A percentile compares a stretch with the other conserved stretches of the same genome.
These are phyloP conservation scores for Lithohypha guttulata DNA, from an alignment of 2,329 filamentous ascomycete genomes.

Conservation along the genomic window DNA sequence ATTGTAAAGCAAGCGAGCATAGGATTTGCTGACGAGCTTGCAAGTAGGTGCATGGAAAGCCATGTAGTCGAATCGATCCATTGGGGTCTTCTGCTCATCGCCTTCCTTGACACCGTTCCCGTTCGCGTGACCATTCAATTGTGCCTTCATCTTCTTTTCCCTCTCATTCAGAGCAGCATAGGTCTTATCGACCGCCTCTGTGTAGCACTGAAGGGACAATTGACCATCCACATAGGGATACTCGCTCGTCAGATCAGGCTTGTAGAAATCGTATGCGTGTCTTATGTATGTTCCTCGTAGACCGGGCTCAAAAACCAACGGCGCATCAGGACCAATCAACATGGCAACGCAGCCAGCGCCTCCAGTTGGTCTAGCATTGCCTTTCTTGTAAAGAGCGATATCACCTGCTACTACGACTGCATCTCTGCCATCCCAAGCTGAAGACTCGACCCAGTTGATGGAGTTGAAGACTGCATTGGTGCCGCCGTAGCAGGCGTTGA, in stretches of 20 bases:
- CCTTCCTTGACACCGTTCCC: slow-evolving; percentile 37
- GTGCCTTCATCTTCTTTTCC: slow-evolving; percentile 49
- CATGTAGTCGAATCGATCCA: slow-evolving; percentile 77
- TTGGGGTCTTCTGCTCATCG: slow-evolving; percentile 45
- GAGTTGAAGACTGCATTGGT: slow-evolving; percentile 77
- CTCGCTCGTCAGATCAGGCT: slow-evolving; percentile 77
- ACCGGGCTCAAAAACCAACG: slow-evolving; percentile 65
- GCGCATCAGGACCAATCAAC: slow-evolving; percentile 67
- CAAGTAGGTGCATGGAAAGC: slow-evolving; percentile 76
- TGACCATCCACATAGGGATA: slow-evolving; percentile 79
- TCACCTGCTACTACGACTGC: slow-evolving; percentile 71
- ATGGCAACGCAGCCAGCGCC: slow-evolving; percentile 70
- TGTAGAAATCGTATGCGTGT: slow-evolving; percentile 84
- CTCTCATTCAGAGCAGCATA: slow-evolving; percentile 72
- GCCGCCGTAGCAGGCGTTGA: slow-evolving; percentile 80
- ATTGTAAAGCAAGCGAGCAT: slow-evolving; percentile 73
- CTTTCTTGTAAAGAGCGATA: slow-evolving; percentile 78
- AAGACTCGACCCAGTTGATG: slow-evolving; percentile 78
- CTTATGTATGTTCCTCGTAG: slow-evolving; percentile 71
- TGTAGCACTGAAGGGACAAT: slow-evolving; percentile 74
- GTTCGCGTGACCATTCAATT: slow-evolving; percentile 31
- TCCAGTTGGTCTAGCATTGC: slow-evolving; percentile 68
- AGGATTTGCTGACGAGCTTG: slow-evolving; percentile 80
- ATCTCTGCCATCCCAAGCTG: slow-evolving; percentile 73
- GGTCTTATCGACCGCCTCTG: slow-evolving; percentile 65